phyloP scores from a whole-genome alignment of 2,329 filamentous ascomycete species.

The Pyrenophora graminea region DNA sequence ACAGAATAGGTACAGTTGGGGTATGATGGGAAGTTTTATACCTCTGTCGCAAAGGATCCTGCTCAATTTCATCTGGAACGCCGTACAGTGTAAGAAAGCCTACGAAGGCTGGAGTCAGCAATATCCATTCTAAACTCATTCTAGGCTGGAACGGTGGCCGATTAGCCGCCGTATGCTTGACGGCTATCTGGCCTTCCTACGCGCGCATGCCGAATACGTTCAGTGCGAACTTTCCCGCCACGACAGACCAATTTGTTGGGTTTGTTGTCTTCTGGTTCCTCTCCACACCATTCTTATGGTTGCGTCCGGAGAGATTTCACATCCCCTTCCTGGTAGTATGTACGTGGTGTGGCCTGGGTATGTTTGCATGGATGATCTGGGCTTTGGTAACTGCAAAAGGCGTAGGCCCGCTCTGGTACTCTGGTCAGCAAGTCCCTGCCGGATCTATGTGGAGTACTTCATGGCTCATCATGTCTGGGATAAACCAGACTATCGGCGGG shows the following conservation, averaged over 20 bases:
- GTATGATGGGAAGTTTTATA: slow-evolving; percentile 55
- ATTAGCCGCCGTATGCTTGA: slow-evolving; percentile 41
- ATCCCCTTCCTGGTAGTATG: slow-evolving; percentile 53
- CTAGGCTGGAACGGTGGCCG: slow-evolving; percentile 44
- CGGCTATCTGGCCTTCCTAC: slow-evolving; percentile 45
- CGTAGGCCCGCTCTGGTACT: slow-evolving; percentile 50
- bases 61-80: slow-evolving; percentile 58
- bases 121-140: not conserved
- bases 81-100: slow-evolving; percentile 51
- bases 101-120: not conserved
- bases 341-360: slow-evolving; percentile 51
- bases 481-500: slow-evolving; percentile 51
- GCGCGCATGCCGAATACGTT: slow-evolving; percentile 43
- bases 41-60: slow-evolving; percentile 54
- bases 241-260: slow-evolving; percentile 43
- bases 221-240: slow-evolving; percentile 40
- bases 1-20: slow-evolving; percentile 57
- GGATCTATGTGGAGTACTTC: slow-evolving; percentile 46
- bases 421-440: slow-evolving; percentile 44
- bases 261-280: slow-evolving; percentile 44
- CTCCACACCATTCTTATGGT: slow-evolving; percentile 52
- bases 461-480: slow-evolving; percentile 53
- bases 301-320: slow-evolving; percentile 57
- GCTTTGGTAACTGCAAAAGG: slow-evolving; percentile 51
- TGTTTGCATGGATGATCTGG: slow-evolving; percentile 56